Evolutionary conservation across 495 filamentous ascomycete genomes (phyloP).

Genomic region (Penicillium alfredii): DNA sequence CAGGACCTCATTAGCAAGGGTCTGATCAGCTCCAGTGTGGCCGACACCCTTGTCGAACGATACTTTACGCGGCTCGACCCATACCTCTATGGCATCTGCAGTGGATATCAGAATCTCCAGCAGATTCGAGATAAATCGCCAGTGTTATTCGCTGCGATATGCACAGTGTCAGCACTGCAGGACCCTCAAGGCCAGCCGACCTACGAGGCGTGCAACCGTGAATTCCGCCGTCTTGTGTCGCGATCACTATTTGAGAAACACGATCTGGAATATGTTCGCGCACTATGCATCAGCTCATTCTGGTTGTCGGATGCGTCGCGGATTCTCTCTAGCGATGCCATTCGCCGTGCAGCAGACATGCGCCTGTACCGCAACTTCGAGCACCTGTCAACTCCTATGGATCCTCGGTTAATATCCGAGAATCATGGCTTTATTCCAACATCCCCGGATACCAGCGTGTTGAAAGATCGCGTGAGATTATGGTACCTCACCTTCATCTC

Average conservation of each 20-base stretch:
- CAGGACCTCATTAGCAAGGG: conserved; percentile 37
- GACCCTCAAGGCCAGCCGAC: conserved; percentile 26
- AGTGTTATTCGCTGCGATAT: conserved; percentile 35
- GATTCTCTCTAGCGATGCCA: conserved; percentile 37
- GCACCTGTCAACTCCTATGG: conserved; percentile 12
- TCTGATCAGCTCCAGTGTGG: conserved; percentile 26
- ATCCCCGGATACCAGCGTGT: conserved; percentile 5
- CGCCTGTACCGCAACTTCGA: conserved; percentile 32
- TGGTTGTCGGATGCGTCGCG: conserved; percentile 41
- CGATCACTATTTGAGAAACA: conserved; percentile 37
- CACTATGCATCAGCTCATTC: conserved; percentile 37
- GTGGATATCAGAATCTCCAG: conserved; percentile 26
- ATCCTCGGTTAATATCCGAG: neutral
- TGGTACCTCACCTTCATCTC: conserved; percentile 42
- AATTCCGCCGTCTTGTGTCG: conserved; percentile 35
- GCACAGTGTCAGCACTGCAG: conserved; percentile 39
- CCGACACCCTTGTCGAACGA: conserved; percentile 29
- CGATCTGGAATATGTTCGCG: conserved; percentile 37
- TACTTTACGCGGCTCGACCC: conserved; percentile 39
- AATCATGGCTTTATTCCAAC: neutral
- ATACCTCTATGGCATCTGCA: conserved; percentile 38
- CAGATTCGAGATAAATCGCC: conserved; percentile 29
- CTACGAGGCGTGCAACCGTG: conserved; percentile 38
- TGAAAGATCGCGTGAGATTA: conserved; percentile 33
- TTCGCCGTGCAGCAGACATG: conserved; percentile 40